These are phyloP conservation scores for Fusarium sp. DNA, from an alignment of 2,329 filamentous ascomycete genomes.

Conservation along the genomic window DNA sequence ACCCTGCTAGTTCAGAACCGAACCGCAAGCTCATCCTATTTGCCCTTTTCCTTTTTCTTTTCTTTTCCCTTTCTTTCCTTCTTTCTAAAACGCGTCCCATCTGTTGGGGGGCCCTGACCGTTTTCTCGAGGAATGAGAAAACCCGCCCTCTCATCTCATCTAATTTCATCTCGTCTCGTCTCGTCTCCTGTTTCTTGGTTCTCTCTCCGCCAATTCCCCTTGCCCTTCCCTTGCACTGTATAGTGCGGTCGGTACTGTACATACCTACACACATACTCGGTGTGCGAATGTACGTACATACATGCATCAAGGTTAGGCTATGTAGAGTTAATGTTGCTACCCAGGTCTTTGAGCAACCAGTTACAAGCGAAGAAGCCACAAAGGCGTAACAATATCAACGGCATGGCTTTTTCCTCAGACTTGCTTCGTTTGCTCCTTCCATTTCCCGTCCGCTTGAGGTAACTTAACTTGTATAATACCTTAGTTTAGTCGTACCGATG, in stretches of 20 bases:
- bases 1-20: constrained; percentile 8
- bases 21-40: constrained; percentile 4
- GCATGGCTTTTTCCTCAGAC: constrained; percentile 4
- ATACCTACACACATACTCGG: not conserved
- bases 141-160: constrained; percentile 11
- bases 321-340: constrained; percentile 22
- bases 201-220: not conserved
- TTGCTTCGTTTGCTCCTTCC: constrained; percentile 15
- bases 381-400: constrained; percentile 9
- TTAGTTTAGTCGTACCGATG: not conserved
- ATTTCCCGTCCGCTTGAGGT: not conserved
- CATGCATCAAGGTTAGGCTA: constrained; percentile 3
- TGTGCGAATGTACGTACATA: not conserved
- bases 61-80: constrained; percentile 8
- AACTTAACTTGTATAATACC: not conserved
- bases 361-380: constrained; percentile 12
- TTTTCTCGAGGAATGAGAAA: constrained; percentile 20
- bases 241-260: not conserved
- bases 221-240: not conserved
- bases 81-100: not conserved
- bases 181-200: not conserved
- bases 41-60: not conserved
- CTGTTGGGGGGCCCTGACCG: not conserved
- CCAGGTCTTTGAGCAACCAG: constrained; percentile 24
- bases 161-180: not conserved